These are phyloP conservation scores for Chalciporus chontae DNA, from an alignment of 768 basidiomycete genomes.

Conservation along the genomic window DNA sequence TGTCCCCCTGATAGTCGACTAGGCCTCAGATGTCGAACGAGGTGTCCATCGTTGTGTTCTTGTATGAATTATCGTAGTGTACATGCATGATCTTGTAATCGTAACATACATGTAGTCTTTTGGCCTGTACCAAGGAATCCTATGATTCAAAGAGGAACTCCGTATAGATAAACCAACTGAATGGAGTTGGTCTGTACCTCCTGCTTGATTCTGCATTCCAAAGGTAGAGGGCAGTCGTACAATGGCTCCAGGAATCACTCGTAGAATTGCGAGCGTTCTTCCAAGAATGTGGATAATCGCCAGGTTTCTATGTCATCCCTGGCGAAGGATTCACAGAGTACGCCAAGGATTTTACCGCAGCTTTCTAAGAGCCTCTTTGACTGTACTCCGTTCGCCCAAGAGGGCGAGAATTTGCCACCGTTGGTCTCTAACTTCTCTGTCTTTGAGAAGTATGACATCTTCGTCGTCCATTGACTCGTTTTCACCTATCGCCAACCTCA, in stretches of 20 bases:
- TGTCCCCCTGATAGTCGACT: conserved; percentile 13
- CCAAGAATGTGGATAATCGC: not conserved
- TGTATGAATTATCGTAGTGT: not conserved
- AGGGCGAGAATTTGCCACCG: conserved; percentile 78
- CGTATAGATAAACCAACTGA: too few relatives aligned
- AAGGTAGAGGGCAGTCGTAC: not conserved
- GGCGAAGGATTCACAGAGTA: not conserved
- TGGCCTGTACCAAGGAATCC: not conserved
- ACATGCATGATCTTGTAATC: not conserved
- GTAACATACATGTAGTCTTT: not conserved
- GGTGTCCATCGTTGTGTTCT: not conserved
- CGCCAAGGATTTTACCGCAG: conserved; percentile 21
- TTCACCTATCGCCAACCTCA: conserved; percentile 60
- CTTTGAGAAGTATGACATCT: conserved; percentile 51
- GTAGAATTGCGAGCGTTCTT: not conserved
- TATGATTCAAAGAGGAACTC: not conserved
- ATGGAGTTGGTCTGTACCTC: too few relatives aligned
- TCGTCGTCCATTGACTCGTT: conserved; percentile 45
- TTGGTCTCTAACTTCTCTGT: conserved; percentile 63
- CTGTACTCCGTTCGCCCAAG: conserved; percentile 67
- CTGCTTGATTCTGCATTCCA: not conserved
- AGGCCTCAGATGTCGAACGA: not conserved
- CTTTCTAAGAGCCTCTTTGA: conserved; percentile 54
- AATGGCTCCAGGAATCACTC: too few relatives aligned
- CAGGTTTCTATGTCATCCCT: not conserved